Percentiles rank a stretch among this genome's conserved stretches.
Conservation (phyloP, 164 flowering plant species). For the Paratinospora sagittata region DNA sequence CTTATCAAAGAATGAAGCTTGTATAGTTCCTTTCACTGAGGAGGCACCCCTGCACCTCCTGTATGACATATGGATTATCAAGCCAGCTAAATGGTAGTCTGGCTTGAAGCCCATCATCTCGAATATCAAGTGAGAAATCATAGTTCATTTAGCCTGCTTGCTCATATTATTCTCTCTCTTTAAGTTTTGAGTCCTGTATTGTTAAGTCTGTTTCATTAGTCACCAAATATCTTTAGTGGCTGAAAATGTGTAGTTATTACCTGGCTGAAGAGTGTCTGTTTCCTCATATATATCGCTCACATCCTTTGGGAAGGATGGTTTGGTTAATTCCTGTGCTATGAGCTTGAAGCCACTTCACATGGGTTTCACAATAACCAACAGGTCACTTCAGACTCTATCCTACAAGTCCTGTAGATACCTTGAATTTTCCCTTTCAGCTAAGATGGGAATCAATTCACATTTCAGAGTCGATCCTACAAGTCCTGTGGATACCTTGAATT, state of each 20-base stretch:
- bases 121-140: background rate
- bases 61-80: background rate
- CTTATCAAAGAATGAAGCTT: background rate
- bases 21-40: background rate
- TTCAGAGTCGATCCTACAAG: background rate
- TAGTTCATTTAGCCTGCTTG: background rate
- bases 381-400: background rate
- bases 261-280: too few species aligned
- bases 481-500: background rate
- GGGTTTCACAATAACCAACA: background rate
- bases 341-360: background rate
- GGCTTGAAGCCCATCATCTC: background rate
- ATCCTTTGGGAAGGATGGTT: background rate
- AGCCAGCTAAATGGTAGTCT: too few species aligned
- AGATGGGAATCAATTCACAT: background rate
- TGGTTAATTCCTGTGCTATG: background rate
- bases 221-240: too few species aligned
- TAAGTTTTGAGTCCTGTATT: background rate
- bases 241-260: background rate
- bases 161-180: background rate
- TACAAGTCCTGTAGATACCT: background rate
- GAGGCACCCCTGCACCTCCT: background rate
- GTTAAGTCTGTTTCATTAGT: background rate
- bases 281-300: background rate
- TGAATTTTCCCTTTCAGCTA: background rate